A percentile compares a stretch with the other conserved stretches of the same genome.
Conservation (phyloP, 2,329 filamentous ascomycete species). For the Neofusicoccum parvum region DNA sequence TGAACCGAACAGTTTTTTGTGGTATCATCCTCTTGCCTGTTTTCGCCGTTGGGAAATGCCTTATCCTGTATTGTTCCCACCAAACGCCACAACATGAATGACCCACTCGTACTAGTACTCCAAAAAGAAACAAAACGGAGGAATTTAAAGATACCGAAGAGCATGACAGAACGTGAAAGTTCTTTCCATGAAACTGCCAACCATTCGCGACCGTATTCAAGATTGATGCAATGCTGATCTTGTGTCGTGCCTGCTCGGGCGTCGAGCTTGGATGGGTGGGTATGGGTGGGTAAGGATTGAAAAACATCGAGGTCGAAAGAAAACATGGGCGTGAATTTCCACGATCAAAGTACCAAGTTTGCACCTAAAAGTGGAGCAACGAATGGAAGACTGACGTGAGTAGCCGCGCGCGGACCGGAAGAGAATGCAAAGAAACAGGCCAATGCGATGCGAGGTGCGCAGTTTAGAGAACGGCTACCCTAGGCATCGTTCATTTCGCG, state of each 20-base stretch:
- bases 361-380: background rate
- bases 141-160: background rate
- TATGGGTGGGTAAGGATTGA: background rate
- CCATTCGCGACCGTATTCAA: background rate
- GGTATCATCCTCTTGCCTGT: background rate
- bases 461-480: background rate
- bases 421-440: background rate
- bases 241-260: background rate
- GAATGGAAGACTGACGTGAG: background rate
- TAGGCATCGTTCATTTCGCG: background rate
- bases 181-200: background rate
- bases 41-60: background rate
- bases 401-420: background rate
- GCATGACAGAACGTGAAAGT: background rate
- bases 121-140: background rate
- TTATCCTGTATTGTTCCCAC: background rate
- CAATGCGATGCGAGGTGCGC: background rate
- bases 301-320: background rate
- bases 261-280: background rate
- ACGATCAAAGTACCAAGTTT: background rate
- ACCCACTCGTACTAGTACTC: no score
- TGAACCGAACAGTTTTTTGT: background rate
- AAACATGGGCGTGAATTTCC: background rate
- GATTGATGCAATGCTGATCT: background rate
- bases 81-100: background rate